Conservation (phyloP, 345 rosid species). For the Capsella bursapastoris region DNA sequence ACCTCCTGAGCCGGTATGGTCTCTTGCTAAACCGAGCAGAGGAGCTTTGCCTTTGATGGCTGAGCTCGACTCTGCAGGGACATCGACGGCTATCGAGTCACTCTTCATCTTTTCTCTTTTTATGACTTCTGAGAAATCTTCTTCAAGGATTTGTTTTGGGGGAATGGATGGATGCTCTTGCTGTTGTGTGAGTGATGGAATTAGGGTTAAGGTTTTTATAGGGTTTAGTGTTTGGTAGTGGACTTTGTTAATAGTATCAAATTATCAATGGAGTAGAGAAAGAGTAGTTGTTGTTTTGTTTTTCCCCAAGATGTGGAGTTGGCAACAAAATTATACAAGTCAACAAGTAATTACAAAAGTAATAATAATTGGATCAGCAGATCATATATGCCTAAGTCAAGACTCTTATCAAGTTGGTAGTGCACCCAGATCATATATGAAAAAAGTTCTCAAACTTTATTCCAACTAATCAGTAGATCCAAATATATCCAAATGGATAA, state of each 20-base stretch:
- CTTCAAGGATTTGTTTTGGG: background rate
- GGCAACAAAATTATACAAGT: constrained; percentile 34
- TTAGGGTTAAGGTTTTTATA: constrained; percentile 1
- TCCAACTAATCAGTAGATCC: constrained; percentile 35
- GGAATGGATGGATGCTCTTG: constrained; percentile 25
- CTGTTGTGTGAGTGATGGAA: constrained; percentile 11
- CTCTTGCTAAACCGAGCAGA: constrained; percentile 39
- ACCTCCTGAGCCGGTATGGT: constrained; percentile 39
- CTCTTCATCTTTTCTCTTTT: constrained; percentile 34
- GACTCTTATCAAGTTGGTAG: constrained; percentile 18
- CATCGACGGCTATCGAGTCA: constrained; percentile 33
- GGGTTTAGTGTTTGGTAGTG: constrained; percentile 23
- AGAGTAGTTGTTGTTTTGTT: constrained; percentile 35
- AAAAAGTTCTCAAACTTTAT: constrained; percentile 19
- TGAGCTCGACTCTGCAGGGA: constrained; percentile 41
- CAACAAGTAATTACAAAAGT: constrained; percentile 25
- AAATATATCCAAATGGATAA: constrained; percentile 10
- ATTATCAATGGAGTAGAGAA: constrained; percentile 36
- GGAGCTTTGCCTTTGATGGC: constrained; percentile 46
- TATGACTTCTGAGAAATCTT: background rate
- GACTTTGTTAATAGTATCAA: constrained; percentile 36
- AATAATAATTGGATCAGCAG: constrained; percentile 7
- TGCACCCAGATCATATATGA: constrained; percentile 10
- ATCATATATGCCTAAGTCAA: constrained; percentile 12
- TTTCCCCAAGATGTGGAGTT: constrained; percentile 38